These are phyloP conservation scores for Bipolaris zeicola DNA, from an alignment of 2,329 filamentous ascomycete genomes.

Conservation along the genomic window DNA sequence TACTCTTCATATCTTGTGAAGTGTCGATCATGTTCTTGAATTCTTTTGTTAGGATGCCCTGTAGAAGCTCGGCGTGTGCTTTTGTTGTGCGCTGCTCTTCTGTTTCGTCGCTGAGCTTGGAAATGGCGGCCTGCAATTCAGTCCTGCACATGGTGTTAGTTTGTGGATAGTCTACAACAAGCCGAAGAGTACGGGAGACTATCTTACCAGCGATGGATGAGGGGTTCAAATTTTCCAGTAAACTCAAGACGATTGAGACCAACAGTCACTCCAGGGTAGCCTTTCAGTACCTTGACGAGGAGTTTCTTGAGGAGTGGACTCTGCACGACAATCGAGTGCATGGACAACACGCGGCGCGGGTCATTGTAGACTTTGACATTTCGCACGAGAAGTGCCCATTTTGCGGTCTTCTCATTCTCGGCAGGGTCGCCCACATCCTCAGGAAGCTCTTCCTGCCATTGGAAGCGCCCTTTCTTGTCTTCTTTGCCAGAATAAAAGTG, in stretches of 20 bases:
- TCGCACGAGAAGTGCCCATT: constrained; percentile 56
- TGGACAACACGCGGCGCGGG: constrained; percentile 63
- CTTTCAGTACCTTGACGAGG: constrained; percentile 60
- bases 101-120: constrained; percentile 31
- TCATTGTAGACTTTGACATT: constrained; percentile 56
- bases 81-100: constrained; percentile 41
- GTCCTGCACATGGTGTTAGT: constrained; percentile 1
- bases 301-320: constrained; percentile 66
- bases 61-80: constrained; percentile 49
- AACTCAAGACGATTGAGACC: constrained; percentile 69
- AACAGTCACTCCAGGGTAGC: constrained; percentile 66
- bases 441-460: constrained; percentile 45
- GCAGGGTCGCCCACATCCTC: constrained; percentile 47
- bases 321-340: constrained; percentile 70
- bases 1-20: constrained; percentile 48
- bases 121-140: constrained; percentile 40
- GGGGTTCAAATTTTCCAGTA: constrained; percentile 64
- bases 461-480: constrained; percentile 42
- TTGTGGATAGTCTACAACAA: not conserved
- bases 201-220: constrained; percentile 68
- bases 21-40: constrained; percentile 51
- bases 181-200: not conserved
- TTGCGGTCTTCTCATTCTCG: constrained; percentile 65
- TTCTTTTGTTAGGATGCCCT: constrained; percentile 47
- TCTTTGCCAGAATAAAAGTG: constrained; percentile 58